Evolutionary conservation across 768 basidiomycete species (phyloP), one percentile per base, ranked within the genome.

Genomic region (Sarcodon sp.): DNA sequence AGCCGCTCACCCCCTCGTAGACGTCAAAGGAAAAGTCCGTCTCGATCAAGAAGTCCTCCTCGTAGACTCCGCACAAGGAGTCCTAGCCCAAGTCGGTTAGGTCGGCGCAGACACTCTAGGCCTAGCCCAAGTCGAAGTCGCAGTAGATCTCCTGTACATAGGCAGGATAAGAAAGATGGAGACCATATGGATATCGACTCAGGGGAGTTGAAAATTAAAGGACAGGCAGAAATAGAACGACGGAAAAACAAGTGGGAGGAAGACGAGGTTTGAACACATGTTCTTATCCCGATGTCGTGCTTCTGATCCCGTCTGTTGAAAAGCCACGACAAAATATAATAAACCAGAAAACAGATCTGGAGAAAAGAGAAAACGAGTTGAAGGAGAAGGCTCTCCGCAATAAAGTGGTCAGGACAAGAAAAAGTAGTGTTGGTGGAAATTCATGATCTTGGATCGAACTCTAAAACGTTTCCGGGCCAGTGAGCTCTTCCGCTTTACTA

Each of bases 331-430:
- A 52, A 50, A 15, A 33, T 18, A 54, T 53, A 55, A 50, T 36
- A 8, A 57, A 59, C 39, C 45, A 45, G 12, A 2, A 27, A 27
- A 55, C 48, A 12, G 85, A 85, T 34, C 66, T 90, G 41, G 76
- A 78, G 55, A 75, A 68, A 54, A 64, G 82, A 49, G 87, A 90
- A 58, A 87, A 75, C 53, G 87, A 90, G 57, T 59, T 89, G 51
- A 89, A 87, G 60, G 87, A 90, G 55, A 77, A 68, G 59, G 85
- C 87, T 11, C 61, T 90, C 59, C 74, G 87, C 57, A 88, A 89
- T 58, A 90, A 90, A 59, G 87, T 90, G 43, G 70, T 80, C 47
- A 70, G 81, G 58, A 83, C 81, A 32, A 69, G 85, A 54, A 86
- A 83, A 59, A 66, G 59, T 13, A 68, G 64, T 41, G 39, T 41